Conservation (phyloP, 306 rosid species). For the Pyrus pyrifolia region DNA sequence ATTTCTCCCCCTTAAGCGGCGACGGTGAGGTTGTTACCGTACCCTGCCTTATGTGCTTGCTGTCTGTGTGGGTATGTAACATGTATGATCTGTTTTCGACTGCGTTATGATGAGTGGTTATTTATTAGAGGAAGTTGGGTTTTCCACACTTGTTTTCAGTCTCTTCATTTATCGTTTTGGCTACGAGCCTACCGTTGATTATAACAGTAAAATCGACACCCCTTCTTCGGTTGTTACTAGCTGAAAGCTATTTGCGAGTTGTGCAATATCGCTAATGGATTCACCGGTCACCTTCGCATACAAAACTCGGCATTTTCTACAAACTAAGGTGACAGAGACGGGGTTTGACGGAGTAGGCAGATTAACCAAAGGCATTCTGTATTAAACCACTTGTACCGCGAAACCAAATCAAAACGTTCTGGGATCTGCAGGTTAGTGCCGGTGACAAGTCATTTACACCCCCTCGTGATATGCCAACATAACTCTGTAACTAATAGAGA, state of each 20-base stretch:
- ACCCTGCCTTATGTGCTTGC: conserved; percentile 35
- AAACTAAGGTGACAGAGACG: not conserved
- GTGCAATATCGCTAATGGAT: too few species aligned
- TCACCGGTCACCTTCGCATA: not conserved
- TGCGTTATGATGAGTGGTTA: conserved; percentile 46
- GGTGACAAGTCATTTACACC: not conserved
- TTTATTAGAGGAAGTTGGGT: conserved; percentile 35
- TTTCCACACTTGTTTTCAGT: not conserved
- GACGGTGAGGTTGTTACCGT: conserved; percentile 30
- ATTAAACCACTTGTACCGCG: not conserved
- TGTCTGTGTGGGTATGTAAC: conserved; percentile 38
- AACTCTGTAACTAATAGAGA: not conserved
- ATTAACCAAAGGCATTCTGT: not conserved
- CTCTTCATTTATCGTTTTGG: not conserved
- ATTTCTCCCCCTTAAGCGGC: conserved; percentile 3
- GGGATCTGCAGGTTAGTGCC: not conserved
- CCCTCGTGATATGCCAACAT: not conserved
- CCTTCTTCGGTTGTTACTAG: not conserved
- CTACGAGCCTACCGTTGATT: not conserved
- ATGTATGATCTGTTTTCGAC: conserved; percentile 33
- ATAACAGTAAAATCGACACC: not conserved
- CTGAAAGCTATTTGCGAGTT: not conserved
- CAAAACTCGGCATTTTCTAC: not conserved
- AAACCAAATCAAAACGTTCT: conserved; percentile 7
- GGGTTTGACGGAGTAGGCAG: not conserved